Evolutionary conservation across 805 yeast species (phyloP).

Genomic region (Candida ovalis): DNA sequence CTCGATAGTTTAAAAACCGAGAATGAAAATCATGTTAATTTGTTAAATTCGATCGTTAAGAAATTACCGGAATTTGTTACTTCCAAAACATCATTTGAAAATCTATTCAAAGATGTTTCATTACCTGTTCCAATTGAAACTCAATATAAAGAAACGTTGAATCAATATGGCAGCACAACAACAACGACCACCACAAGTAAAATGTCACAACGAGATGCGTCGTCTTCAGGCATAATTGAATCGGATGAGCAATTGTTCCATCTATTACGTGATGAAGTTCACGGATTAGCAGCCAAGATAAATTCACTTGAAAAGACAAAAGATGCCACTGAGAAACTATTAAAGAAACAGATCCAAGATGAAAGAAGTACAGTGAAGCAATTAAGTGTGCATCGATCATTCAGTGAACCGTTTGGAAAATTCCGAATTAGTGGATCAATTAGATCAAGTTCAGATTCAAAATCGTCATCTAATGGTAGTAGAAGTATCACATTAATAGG

Average conservation of each 20-base stretch:
- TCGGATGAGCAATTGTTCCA: constrained; percentile 27
- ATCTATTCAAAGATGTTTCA: not conserved
- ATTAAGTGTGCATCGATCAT: constrained; percentile 14
- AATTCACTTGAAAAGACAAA: constrained; percentile 18
- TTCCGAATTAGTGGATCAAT: not conserved
- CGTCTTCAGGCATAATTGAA: constrained; percentile 8
- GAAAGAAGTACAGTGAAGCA: constrained; percentile 26
- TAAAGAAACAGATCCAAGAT: constrained; percentile 18
- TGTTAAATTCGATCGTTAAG: not conserved
- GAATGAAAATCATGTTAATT: too few relatives aligned
- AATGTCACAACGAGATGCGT: too few relatives aligned
- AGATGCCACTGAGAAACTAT: constrained; percentile 19
- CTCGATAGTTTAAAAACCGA: not conserved
- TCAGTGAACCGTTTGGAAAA: constrained; percentile 7
- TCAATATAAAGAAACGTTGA: not conserved
- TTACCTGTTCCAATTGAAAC: not conserved
- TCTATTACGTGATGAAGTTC: constrained; percentile 29
- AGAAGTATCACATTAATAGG: not conserved
- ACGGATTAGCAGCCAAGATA: constrained; percentile 19
- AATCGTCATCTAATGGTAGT: constrained; percentile 20
- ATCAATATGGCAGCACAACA: not conserved
- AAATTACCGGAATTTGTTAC: not conserved
- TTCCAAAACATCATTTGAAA: not conserved
- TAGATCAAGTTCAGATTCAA: not conserved
- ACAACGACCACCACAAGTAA: not conserved